Base-by-base conservation (phyloP, 768 basidiomycete genomes). In the Amanita rubescens region DNA sequence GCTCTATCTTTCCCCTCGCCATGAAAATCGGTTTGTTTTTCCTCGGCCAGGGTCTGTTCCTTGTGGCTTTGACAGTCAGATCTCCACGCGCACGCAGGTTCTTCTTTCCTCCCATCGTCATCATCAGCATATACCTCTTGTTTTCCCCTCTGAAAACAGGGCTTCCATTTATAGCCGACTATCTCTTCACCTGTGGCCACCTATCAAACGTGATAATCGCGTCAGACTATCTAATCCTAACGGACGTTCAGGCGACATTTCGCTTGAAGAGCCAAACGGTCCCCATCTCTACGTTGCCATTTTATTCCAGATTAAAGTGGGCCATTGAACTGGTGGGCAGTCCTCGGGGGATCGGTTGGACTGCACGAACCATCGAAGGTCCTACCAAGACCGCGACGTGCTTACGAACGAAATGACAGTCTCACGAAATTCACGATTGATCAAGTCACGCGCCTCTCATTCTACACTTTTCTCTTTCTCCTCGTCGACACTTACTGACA, bases 291-390 rank as follows among this genome's bases (percentile, higher is more conserved):
- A 37, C 61, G 2, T 49, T 53, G 11, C 38, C 66, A 2, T 60
- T 68, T 12, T 45, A 49, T 46, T 33, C 51, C 19, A 62, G 68
- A 7, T 37, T 61, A 1, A 42, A 54, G 27, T 69, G 68, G 70
- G 65, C 45, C 3, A 12, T 63, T 7, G 24, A 48, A 1, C 52
- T 69, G 11, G 60, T 63, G 44, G 5, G 25, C 20, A 65, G 58
- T 22, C 60, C 58, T 27, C 65, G 69, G 3, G 67, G 66, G 4
- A 55, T 71, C 8, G 62, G 64, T 10, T 70, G 65, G 62, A 49
- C 60, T n/a, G 0, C 63, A 67, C 49, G 66, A 66, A 48, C 61
- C 60, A 19, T 56, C 55, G 9, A 24, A 20, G 14, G 33, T 38
- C 1, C 48, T 67, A 25, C 62, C 63, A 19, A 58, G 64, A 25